Evolutionary conservation across 768 basidiomycete species (phyloP).

Genomic region (Scleroderma citrinum): DNA sequence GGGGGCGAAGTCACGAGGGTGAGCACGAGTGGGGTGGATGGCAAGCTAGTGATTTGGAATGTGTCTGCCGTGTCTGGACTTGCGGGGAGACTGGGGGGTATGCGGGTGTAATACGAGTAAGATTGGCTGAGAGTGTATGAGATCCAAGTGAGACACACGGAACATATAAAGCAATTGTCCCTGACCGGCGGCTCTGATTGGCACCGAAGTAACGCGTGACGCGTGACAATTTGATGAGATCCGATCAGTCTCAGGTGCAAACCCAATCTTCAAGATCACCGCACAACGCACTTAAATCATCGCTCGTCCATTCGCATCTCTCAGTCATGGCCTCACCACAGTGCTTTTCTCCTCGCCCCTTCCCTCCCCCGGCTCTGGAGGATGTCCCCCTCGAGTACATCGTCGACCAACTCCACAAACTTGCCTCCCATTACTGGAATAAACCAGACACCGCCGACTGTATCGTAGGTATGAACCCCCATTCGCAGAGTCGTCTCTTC

Average conservation of each 20-base stretch:
- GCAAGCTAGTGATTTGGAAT: constrained; percentile 88
- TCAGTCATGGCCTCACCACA: not conserved
- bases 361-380: constrained; percentile 57
- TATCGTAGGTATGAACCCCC: constrained; percentile 52
- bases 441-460: constrained; percentile 74
- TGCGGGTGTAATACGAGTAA: constrained; percentile 29
- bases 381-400: constrained; percentile 72
- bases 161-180: constrained; percentile 15
- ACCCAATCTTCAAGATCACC: not conserved
- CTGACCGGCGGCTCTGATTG: constrained; percentile 28
- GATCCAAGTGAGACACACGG: not conserved
- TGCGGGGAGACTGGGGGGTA: constrained; percentile 43
- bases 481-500: not conserved
- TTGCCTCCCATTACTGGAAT: constrained; percentile 69
- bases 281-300: too few species aligned
- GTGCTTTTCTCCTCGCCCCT: constrained; percentile 41
- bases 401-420: constrained; percentile 56
- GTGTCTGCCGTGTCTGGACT: constrained; percentile 48
- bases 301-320: not conserved
- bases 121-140: not conserved
- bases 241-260: not conserved
- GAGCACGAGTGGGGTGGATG: constrained; percentile 92
- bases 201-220: constrained; percentile 18
- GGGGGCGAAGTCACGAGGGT: constrained; percentile 63
- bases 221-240: constrained; percentile 14